Conservation (phyloP, 78 protist genomes). For the Anaeramoeba flamelloides region DNA sequence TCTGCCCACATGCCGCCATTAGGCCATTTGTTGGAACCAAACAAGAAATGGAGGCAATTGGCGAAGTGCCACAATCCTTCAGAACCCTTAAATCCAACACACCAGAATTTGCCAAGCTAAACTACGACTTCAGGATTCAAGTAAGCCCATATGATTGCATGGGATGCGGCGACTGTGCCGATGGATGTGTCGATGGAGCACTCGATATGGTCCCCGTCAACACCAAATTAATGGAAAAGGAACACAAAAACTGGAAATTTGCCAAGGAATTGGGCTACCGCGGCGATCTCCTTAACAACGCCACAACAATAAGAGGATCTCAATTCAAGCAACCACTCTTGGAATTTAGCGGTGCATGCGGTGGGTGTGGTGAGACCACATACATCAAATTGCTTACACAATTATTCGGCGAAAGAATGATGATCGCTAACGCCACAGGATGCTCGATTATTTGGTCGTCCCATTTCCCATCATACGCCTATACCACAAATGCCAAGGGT, state of each 20-base stretch:
- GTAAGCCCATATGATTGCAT: neutral
- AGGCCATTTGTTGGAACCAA: neutral
- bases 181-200: neutral
- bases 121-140: neutral
- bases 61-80: neutral
- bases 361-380: neutral
- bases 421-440: conserved; percentile 30
- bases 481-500: conserved; percentile 3
- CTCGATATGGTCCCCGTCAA: neutral
- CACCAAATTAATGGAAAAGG: neutral
- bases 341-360: neutral
- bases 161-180: neutral
- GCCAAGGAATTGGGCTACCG: neutral
- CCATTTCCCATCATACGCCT: conserved; percentile 12
- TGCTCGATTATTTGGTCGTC: conserved; percentile 31
- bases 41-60: neutral
- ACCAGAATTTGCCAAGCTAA: neutral
- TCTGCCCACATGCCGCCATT: neutral
- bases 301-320: neutral
- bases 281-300: neutral
- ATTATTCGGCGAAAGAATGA: conserved; percentile 13
- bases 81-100: neutral
- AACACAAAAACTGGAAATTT: neutral
- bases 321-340: neutral
- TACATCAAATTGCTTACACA: neutral